Percentiles rank a stretch among this genome's conserved stretches.
Conservation (phyloP, 1,139 yeast species). For the Schizosaccharomyces versatilis region DNA sequence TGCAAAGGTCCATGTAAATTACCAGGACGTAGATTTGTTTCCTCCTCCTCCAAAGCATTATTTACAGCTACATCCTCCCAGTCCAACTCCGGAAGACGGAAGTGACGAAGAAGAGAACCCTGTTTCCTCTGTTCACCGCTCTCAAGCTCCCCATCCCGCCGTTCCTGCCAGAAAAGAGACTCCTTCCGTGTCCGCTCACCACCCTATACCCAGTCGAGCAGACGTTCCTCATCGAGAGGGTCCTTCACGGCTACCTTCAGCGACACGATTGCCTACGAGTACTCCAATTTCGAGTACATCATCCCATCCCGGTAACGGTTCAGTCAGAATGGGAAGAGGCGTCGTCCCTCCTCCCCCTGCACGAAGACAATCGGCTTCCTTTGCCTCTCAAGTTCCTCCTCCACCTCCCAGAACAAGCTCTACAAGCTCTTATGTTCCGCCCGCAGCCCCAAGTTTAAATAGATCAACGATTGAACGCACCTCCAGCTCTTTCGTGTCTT, state of each 20-base stretch:
- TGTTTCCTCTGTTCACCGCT: too few relatives aligned
- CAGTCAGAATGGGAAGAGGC: too few relatives aligned
- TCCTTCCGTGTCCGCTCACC: too few relatives aligned
- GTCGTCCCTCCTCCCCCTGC: not conserved
- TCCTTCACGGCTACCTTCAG: not conserved
- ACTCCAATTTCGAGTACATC: not conserved
- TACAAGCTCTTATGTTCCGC: too few relatives aligned
- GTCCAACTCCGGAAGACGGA: not conserved
- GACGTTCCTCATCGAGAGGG: not conserved
- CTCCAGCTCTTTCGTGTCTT: not conserved
- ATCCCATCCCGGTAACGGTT: not conserved
- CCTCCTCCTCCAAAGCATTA: constrained; percentile 1
- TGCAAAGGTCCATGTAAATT: not conserved
- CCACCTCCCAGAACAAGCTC: not conserved
- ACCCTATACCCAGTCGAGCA: too few relatives aligned
- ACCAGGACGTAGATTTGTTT: not conserved
- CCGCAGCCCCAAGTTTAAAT: not conserved
- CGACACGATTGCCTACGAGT: not conserved
- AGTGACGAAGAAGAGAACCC: too few relatives aligned
- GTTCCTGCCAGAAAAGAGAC: too few relatives aligned
- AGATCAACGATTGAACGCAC: not conserved
- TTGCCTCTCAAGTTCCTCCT: too few relatives aligned
- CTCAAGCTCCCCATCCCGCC: too few relatives aligned
- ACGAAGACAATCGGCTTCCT: not conserved
- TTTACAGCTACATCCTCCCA: not conserved